phyloP scores from a whole-genome alignment of 2,329 filamentous ascomycete genomes.

The Trichoderma endophyticum region DNA sequence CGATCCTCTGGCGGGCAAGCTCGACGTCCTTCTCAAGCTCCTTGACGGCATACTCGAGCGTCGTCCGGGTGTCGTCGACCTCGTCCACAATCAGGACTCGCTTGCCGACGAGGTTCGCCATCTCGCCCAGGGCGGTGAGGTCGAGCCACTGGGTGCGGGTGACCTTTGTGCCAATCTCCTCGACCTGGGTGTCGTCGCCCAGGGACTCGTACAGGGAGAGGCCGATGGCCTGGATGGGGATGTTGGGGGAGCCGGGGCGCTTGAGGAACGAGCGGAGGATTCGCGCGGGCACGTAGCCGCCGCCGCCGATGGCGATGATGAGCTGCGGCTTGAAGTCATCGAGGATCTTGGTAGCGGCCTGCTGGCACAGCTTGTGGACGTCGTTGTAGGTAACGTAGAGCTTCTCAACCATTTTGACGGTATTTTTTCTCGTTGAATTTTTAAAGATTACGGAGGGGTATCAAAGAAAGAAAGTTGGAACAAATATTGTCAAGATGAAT shows the following conservation, averaged over 20 bases:
- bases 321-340: conserved; percentile 86
- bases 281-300: conserved; percentile 93
- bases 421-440: background rate
- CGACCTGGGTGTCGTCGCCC: conserved; percentile 51
- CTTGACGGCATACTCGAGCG: conserved; percentile 87
- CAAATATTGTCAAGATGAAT: background rate
- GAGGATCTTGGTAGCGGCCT: conserved; percentile 77
- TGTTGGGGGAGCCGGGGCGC: conserved; percentile 80
- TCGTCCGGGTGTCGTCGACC: conserved; percentile 93
- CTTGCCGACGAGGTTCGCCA: conserved; percentile 87
- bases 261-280: conserved; percentile 98
- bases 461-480: conserved; percentile 14
- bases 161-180: conserved; percentile 86
- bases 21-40: conserved; percentile 95
- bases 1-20: conserved; percentile 69
- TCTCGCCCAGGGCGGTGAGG: conserved; percentile 74
- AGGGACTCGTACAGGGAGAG: conserved; percentile 95
- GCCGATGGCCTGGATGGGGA: conserved; percentile 98
- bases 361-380: conserved; percentile 96
- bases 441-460: background rate
- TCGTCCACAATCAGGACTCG: conserved; percentile 90
- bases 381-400: conserved; percentile 90
- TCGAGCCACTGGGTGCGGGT: conserved; percentile 98
- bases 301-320: conserved; percentile 97
- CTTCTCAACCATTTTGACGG: conserved; percentile 71